Base-by-base conservation (phyloP, 176 grass and related monocot species). In the Oryza rufipogon region DNA sequence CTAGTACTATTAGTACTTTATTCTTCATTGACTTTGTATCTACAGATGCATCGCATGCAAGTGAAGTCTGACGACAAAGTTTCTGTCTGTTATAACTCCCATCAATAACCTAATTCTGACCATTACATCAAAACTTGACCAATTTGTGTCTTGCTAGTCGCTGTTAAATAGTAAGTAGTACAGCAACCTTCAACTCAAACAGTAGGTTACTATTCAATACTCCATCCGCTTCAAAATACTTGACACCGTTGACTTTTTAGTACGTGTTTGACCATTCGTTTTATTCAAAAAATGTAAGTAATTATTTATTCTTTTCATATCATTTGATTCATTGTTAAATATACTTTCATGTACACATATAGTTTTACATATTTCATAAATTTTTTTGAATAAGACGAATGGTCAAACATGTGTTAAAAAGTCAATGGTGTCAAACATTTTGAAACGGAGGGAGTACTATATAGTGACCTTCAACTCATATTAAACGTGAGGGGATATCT, bases 21-120 rank as follows among this genome's bases (percentile, higher is more conserved):
- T 81, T 81, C 71, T 30, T 52, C 65, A 81, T 63, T 64, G 10
- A 80, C 76, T 64, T 26, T 51, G 20, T 34, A 72, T 26, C 1
- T 41, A 47, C 38, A 32, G 52, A 66, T 22, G 32, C 11, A 60
- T 1, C 5, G 3, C 39, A 17, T 64, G 64, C 34, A 54, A 33
- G 30, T 32, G 30, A 32, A 32, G 5, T 85, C 45, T 16, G 30
- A 28, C 30, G 30, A 28, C 41, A 30, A 19, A 44, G 64, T 75
- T 76, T 76, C 30, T 64, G 8, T 84, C 45, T 0, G 6, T 42
- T 54, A 28, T 22, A 61, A 25, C 41, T 67, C 71, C 39, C 51
- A 80, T 10, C 5, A 10, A 60, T 69, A 79, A 83, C 22, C 22
- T 78, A 60, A 52, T 77, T 16, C 4, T 41, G 28, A 13, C 51